Base-by-base conservation (phyloP, 2,329 filamentous ascomycete genomes). In the Curvularia hawaiiensis region DNA sequence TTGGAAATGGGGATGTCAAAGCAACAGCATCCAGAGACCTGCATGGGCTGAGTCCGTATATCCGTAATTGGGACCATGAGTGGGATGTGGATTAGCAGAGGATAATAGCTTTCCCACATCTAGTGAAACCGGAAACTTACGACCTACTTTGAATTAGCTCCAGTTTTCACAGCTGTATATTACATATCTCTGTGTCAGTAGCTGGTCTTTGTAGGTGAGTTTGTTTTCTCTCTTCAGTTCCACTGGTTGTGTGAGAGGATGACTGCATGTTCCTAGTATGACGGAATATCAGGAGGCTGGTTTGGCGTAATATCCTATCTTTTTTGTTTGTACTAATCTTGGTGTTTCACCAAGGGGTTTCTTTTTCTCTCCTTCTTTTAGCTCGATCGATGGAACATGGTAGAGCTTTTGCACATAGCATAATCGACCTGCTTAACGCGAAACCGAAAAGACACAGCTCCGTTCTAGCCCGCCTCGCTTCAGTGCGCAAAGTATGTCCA, bases 1-100 rank as follows among this genome's bases (percentile, higher is more conserved):
- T 73, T 56, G 71, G 70, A 35, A 73, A 71, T 39, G 79, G 80
- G 28, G 75, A 80, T 61, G 76, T 81, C 24, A 80, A 80, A 69
- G 78, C 79, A 4, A 78, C 76, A 51, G 69, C 70, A 16, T 77
- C 73, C 8, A 70, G 72, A 35, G 76, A 79, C 51, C 65, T 78
- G 30, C 64, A 70, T 22, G 79, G 79, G 3, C 62, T 82, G 39
- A 77, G 77, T 54, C 75, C 79, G 4, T 82, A 81, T 58, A 77
- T 82, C 52, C 73, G 79, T 48, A 77, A 74, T 60, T 72, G 65
- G 35, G 80, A 82, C 58, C 71, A 78, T 47, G 78, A 79, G 26
- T 81, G 79, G 80, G 71, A 69, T 39, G 72, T 82, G 39, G 79
- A 80, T 28, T 80, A 38, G 35, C 75, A 62, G 40, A 11, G n/a